Evolutionary conservation across 225 moss, liverwort and hornwort species (phyloP).

Genomic region (Bryum argenteum): DNA sequence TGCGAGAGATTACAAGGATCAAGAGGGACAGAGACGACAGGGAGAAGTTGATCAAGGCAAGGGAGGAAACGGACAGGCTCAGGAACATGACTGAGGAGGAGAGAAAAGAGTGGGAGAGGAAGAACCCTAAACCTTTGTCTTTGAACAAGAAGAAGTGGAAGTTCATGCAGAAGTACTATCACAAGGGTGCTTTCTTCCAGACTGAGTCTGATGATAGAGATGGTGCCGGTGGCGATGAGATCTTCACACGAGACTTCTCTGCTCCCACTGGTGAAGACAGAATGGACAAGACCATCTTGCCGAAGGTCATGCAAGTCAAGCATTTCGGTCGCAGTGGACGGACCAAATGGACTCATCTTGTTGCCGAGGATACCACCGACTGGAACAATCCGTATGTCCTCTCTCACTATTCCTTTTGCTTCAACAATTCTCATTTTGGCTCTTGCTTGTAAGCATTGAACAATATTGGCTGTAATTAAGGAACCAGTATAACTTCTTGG

Average conservation of each 20-base stretch:
- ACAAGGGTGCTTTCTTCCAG: slow-evolving; percentile 99
- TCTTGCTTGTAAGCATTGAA: neutral
- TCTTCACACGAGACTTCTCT: slow-evolving; percentile 84
- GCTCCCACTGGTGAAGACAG: slow-evolving; percentile 93
- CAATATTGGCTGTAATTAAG: neutral
- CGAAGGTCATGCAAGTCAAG: slow-evolving; percentile 95
- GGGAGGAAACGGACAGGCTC: slow-evolving; percentile 80
- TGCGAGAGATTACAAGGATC: slow-evolving; percentile 89
- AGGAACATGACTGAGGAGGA: slow-evolving; percentile 98
- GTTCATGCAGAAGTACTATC: slow-evolving; percentile 99
- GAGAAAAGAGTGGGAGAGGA: slow-evolving; percentile 94
- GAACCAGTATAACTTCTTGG: neutral
- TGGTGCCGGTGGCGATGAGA: slow-evolving; percentile 52
- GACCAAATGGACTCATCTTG: slow-evolving; percentile 95
- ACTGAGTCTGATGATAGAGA: slow-evolving; percentile 77
- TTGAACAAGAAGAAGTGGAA: slow-evolving; percentile 98
- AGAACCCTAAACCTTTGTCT: slow-evolving; percentile 86
- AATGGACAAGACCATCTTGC: slow-evolving; percentile 89
- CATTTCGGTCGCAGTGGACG: slow-evolving; percentile 95
- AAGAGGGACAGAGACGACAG: slow-evolving; percentile 97
- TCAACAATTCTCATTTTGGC: neutral
- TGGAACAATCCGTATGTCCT: slow-evolving; percentile 89
- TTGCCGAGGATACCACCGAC: slow-evolving; percentile 90
- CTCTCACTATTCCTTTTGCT: slow-evolving; percentile 14
- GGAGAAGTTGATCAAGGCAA: slow-evolving; percentile 88